Evolutionary conservation across 2,329 filamentous ascomycete species (phyloP), one percentile per base, ranked within the genome.

Genomic region (Penicillium sp.): DNA sequence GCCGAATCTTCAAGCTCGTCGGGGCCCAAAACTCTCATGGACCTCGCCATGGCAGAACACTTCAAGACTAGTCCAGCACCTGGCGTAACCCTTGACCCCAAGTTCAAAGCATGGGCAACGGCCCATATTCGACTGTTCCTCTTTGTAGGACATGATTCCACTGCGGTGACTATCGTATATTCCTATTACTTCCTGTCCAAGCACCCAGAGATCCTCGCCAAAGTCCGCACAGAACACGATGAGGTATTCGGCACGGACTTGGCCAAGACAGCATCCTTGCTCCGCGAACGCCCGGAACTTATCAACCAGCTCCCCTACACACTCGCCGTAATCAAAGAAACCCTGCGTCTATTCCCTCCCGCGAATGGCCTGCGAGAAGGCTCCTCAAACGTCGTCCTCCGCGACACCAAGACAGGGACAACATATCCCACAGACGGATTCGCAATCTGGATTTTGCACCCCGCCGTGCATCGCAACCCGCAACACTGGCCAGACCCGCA

Each of bases 241-340:
- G 26, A 45, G 6, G 44, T 66, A 7, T 59, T 64, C 11, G 56
- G 64, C 11, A 6, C 48, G 6, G 48, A 59, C n/a, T 7, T 30
- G 2, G 15, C 29, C 26, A n/a, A 30, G 13, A 41, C 56, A 5
- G 35, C 41, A 1, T 11, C 46, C 7, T 15, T 53, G 13, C 45
- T 65, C 6, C 30, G 41, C 3, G 19, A 44, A 11, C 30, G 38
- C 4, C 62, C 64, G 1, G 56, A 49, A 29, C 49, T 60, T 1
- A 26, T 66, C 29, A 64, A 62, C 35, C 46, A 53, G 11, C 57
- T 59, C 2, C 26, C 49, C 5, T 66, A 58, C 49, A 66, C 64
- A 3, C 23, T 48, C 2, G 64, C 64, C 5, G 62, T 66, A 1
- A 58, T 66, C 31, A 62, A 62, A 19, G 64, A 64, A 45, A 57